Percentiles rank a stretch among this genome's conserved stretches.
These are phyloP conservation scores for Ascochyta viciae-villosae DNA, from an alignment of 2,329 filamentous ascomycete species.

Conservation along the genomic window DNA sequence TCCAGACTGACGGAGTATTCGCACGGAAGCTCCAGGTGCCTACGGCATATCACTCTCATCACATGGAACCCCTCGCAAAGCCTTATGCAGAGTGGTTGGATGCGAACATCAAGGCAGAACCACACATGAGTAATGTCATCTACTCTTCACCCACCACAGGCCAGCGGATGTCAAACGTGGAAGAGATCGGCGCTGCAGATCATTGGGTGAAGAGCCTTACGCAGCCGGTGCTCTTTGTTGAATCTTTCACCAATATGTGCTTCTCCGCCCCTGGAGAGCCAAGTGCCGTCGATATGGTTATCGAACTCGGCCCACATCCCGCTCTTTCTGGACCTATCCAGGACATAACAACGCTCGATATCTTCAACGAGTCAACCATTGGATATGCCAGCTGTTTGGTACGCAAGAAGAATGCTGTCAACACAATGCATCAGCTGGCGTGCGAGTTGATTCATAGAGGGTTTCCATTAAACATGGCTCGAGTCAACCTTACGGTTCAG, in stretches of 20 bases:
- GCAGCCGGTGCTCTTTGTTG: slow-evolving; percentile 5
- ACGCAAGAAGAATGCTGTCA: slow-evolving; percentile 18
- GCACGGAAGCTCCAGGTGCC: slow-evolving; percentile 50
- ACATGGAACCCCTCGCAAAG: slow-evolving; percentile 43
- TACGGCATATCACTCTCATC: slow-evolving; percentile 55
- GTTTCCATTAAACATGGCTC: slow-evolving; percentile 17
- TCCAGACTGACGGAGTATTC: slow-evolving; percentile 50
- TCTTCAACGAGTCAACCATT: not conserved
- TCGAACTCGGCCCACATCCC: slow-evolving; percentile 12
- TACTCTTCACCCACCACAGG: slow-evolving; percentile 5
- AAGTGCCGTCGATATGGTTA: slow-evolving; percentile 3
- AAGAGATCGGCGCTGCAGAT: slow-evolving; percentile 2
- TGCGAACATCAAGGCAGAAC: not conserved
- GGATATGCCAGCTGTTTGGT: slow-evolving; percentile 31
- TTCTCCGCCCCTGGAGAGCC: not conserved
- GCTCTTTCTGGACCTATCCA: slow-evolving; percentile 14
- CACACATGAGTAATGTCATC: not conserved
- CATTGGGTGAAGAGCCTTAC: slow-evolving; percentile 13
- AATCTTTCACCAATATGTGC: slow-evolving; percentile 9
- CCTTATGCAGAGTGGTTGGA: slow-evolving; percentile 13
- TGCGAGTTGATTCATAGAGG: slow-evolving; percentile 1
- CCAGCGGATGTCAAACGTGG: not conserved
- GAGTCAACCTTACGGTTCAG: slow-evolving; percentile 13
- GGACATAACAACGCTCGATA: slow-evolving; percentile 15
- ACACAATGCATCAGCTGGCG: slow-evolving; percentile 14